Base-by-base conservation (phyloP, 768 basidiomycete genomes). In the Pleurotus citrinopileatus region DNA sequence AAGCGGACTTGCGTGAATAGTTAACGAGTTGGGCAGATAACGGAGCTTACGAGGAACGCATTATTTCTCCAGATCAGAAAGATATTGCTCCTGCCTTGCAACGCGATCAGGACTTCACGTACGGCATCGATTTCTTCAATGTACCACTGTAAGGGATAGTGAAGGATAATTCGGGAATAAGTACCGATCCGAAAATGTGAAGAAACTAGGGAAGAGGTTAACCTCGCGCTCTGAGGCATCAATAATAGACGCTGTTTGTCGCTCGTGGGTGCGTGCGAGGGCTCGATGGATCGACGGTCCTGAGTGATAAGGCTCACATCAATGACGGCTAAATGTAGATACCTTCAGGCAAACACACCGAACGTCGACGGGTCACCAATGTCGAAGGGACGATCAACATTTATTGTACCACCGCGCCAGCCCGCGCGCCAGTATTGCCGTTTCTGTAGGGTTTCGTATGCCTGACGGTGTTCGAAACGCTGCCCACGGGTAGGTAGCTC, bases 51-150 rank as follows among this genome's bases (percentile, higher is more conserved):
- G 34, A 45, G 62, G 47, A 68, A 77, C 2, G 58, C 54, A 17
- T 63, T 66, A 26, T 72, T 61, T 28, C 65, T 60, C 70, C 73
- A 73, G 10, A 59, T 54, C 6, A 89, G 67, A 59, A 89, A 66
- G 34, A 85, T 69, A 57, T 85, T 90, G 44, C 73, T 77, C 51
- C 78, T 76, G 0, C 91, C 91, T 74, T 92, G 89, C 3, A 92
- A 69, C 26, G 80, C 81, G 66, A 90, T 86, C 10, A 92, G 71
- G 2, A 91, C 73, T 60, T 94, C 91, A 3, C 91, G 79, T 4
- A 91, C 85, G 34, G 86, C 83, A 58, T 91, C 85, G 46, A 83
- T 77, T 67, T 93, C 91, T 48, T 82, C 66, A 22, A 92, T 87
- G 57, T 86, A 86, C 65, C 66, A 80, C 87, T 91, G 60, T 10